phyloP scores from a whole-genome alignment of 176 grass and related monocot species.

The Triticum dicoccoides region DNA sequence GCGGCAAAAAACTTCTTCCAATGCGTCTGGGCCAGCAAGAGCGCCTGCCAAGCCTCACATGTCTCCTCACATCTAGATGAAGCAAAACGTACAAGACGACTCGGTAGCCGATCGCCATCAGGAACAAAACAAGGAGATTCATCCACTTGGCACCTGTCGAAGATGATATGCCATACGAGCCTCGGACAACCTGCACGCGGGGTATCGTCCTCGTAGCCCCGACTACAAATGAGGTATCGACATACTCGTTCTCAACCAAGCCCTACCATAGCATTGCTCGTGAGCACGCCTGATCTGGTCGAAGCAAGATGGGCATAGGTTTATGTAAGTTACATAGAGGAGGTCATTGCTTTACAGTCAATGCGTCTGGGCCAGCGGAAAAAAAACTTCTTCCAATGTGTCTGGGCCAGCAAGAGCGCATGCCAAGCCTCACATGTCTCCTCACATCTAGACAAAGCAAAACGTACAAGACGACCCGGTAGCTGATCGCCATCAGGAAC shows the following conservation, averaged over 20 bases:
- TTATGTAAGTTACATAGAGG: too few species aligned
- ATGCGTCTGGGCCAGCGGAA: too few species aligned
- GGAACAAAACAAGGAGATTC: constrained; percentile 68
- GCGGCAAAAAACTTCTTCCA: neutral
- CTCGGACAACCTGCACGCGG: constrained; percentile 73
- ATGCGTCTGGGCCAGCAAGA: too few species aligned
- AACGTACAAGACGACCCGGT: constrained; percentile 53
- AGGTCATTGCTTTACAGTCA: too few species aligned
- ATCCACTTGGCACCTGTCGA: constrained; percentile 63
- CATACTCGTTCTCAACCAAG: constrained; percentile 87
- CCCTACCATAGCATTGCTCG: constrained; percentile 42
- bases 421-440: constrained; percentile 23
- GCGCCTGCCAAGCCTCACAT: neutral
- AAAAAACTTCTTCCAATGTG: too few species aligned
- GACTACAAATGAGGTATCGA: constrained; percentile 79
- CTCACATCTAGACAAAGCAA: constrained; percentile 62
- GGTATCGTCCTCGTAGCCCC: constrained; percentile 81
- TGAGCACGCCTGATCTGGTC: neutral
- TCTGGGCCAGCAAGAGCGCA: constrained; percentile 11
- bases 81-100: constrained; percentile 54
- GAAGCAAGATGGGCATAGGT: neutral
- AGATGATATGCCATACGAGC: constrained; percentile 74
- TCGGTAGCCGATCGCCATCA: constrained; percentile 75
- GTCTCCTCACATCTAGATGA: constrained; percentile 57
- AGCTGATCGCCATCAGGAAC: constrained; percentile 74